Evolutionary conservation across 805 yeast genomes (phyloP).

Genomic region (Wickerhamomyces sydowiorum): DNA sequence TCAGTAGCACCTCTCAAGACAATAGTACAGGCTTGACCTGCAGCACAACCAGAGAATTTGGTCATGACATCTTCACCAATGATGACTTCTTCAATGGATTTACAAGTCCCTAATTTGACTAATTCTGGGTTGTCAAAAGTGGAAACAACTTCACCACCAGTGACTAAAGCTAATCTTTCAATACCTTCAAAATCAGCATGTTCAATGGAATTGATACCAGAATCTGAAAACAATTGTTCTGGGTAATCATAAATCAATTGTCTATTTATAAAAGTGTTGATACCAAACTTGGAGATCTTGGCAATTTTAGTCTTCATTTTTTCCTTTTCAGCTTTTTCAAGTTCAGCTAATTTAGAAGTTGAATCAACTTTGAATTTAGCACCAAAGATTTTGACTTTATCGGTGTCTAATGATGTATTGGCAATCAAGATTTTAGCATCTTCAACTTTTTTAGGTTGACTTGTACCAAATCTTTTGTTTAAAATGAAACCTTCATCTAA

Average conservation of each 20-base stretch:
- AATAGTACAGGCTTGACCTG: conserved; percentile 94
- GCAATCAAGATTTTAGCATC: conserved; percentile 89
- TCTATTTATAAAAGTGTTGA: conserved; percentile 89
- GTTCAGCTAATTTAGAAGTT: conserved; percentile 86
- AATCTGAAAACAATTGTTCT: conserved; percentile 87
- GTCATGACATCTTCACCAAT: conserved; percentile 91
- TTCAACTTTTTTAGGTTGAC: conserved; percentile 81
- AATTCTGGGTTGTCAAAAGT: conserved; percentile 90
- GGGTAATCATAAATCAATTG: conserved; percentile 98
- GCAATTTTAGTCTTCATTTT: conserved; percentile 90
- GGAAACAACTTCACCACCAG: conserved; percentile 97
- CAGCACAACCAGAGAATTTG: conserved; percentile 91
- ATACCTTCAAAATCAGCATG: conserved; percentile 99
- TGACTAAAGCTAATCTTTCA: conserved; percentile 91
- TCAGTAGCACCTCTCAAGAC: conserved; percentile 97
- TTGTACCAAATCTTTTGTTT: conserved; percentile 87
- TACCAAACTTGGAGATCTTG: conserved; percentile 80
- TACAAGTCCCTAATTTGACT: conserved; percentile 85
- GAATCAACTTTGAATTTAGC: conserved; percentile 97
- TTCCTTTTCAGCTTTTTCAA: conserved; percentile 89
- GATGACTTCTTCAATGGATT: conserved; percentile 80
- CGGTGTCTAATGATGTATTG: conserved; percentile 95
- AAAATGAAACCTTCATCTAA: conserved; percentile 94
- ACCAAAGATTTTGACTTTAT: conserved; percentile 95
- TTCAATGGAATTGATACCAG: conserved; percentile 85